Percentiles rank a stretch among this genome's conserved stretches.
These are phyloP conservation scores for Diaporthe amygdali DNA, from an alignment of 2,329 filamentous ascomycete genomes.

Conservation along the genomic window DNA sequence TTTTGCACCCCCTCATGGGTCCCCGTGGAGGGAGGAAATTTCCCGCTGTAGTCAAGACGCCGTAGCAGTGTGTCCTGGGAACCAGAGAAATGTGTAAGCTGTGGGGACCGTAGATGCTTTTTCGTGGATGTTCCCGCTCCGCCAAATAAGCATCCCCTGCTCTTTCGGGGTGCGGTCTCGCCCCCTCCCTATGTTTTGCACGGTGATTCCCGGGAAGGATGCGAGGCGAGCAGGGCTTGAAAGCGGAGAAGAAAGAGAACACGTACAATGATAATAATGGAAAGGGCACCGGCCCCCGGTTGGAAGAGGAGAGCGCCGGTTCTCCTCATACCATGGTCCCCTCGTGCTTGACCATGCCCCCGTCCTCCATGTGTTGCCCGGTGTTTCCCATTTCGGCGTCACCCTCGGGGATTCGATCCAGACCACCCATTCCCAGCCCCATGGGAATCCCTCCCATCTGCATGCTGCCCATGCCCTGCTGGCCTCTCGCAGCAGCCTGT, in stretches of 20 bases:
- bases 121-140: conserved; percentile 6
- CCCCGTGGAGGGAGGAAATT: conserved; percentile 24
- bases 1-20: neutral
- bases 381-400: conserved; percentile 55
- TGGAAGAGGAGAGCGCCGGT: neutral
- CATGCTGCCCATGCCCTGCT: conserved; percentile 23
- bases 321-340: conserved; percentile 35
- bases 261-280: conserved; percentile 14
- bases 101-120: neutral
- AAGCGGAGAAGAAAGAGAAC: neutral
- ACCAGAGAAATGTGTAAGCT: neutral
- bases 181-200: neutral
- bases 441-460: conserved; percentile 25
- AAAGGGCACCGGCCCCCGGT: neutral
- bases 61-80: conserved; percentile 6
- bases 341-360: conserved; percentile 40
- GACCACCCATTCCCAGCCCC: conserved; percentile 47
- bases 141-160: neutral
- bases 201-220: neutral
- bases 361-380: conserved; percentile 30
- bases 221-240: neutral
- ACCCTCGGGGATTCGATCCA: conserved; percentile 63
- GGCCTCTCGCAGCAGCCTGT: conserved; percentile 33
- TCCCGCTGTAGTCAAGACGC: conserved; percentile 22
- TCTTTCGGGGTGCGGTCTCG: neutral